phyloP scores from a whole-genome alignment of 1,139 yeast species.

The Blastobotrys petasosporus region DNA sequence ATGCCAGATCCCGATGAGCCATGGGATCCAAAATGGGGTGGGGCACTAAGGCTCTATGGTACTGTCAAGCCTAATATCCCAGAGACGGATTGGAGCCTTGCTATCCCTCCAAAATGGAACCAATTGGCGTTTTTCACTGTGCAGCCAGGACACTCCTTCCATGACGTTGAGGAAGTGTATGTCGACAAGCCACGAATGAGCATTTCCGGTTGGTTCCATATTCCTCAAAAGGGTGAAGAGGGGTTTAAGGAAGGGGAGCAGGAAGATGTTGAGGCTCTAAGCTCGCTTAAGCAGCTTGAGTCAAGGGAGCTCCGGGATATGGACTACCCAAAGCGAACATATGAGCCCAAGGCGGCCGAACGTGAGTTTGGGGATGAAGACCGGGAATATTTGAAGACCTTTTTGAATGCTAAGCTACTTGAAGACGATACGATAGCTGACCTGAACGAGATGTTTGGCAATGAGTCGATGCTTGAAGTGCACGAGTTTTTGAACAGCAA shows the following conservation, averaged over 20 bases:
- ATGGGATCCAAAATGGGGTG: slow-evolving; percentile 91
- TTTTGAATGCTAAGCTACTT: slow-evolving; percentile 53
- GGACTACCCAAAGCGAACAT: slow-evolving; percentile 62
- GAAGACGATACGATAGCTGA: slow-evolving; percentile 37
- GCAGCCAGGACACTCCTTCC: slow-evolving; percentile 93
- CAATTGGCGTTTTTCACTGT: slow-evolving; percentile 94
- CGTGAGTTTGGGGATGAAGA: slow-evolving; percentile 15
- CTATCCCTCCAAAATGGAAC: slow-evolving; percentile 86
- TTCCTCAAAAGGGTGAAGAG: slow-evolving; percentile 87
- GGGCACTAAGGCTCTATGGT: slow-evolving; percentile 81
- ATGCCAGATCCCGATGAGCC: slow-evolving; percentile 84
- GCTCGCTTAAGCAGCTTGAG: slow-evolving; percentile 77
- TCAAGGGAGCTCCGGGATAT: slow-evolving; percentile 69
- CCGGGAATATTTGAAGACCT: slow-evolving; percentile 34
- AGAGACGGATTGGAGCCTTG: slow-evolving; percentile 60
- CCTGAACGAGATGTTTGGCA: slow-evolving; percentile 50
- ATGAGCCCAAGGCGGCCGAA: slow-evolving; percentile 19
- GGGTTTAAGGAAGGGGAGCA: slow-evolving; percentile 75
- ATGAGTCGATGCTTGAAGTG: slow-evolving; percentile 67
- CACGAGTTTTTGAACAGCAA: slow-evolving; percentile 54
- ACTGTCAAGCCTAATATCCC: slow-evolving; percentile 89
- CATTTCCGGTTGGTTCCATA: slow-evolving; percentile 98
- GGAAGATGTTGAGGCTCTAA: slow-evolving; percentile 64
- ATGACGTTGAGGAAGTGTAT: slow-evolving; percentile 95
- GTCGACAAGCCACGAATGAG: slow-evolving; percentile 85